Base-by-base conservation (phyloP, 371 early-diverging fungal genomes). In the Conidiobolus incongruus region DNA sequence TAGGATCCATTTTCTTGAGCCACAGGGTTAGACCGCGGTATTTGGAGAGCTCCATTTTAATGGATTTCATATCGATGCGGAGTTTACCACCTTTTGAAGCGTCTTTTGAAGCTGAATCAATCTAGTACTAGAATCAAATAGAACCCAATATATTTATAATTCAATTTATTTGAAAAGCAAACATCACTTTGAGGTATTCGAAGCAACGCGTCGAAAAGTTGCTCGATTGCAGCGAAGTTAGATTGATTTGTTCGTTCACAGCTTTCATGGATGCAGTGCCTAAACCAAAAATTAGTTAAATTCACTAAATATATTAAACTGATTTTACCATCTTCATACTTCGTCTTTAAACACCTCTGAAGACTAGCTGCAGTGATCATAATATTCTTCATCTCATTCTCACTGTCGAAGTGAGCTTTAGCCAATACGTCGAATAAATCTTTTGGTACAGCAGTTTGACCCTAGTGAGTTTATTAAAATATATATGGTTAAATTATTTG, bases 1-100 rank as follows among this genome's bases (percentile, higher is more conserved):
- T 58, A 7, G 86, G 70, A 47, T 92, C 91, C 60, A 86, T 71
- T 44, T 85, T 87, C 45, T 82, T 80, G 41, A 90, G 66, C 92
- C 93, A 95, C 13, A 74, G 51, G 30, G 81, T 66, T 44, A 91
- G 62, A 0, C 82, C 81, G n/a, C 81, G 75, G 44, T 82, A 91
- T 50, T 70, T 70, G 42, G 72, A 72, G 31, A 91, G 55, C 35
- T 68, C 64, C 40, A 74, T 70, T 56, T 87, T 84, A 4, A 88
- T 38, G 54, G 0, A 59, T 50, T 21, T 81, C 84, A 43, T 88
- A 83, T 11, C 60, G 70, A 47, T 47, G 62, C 45, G 58, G 55
- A 40, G 52, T 68, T 36, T 54, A 51, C 44, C 44, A 38, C 20
- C 59, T 52, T 54, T 56, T 47, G 15, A 62, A 42, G 66, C 71